Conservation (phyloP, 805 yeast species). For the Brettanomyces custersianus region DNA sequence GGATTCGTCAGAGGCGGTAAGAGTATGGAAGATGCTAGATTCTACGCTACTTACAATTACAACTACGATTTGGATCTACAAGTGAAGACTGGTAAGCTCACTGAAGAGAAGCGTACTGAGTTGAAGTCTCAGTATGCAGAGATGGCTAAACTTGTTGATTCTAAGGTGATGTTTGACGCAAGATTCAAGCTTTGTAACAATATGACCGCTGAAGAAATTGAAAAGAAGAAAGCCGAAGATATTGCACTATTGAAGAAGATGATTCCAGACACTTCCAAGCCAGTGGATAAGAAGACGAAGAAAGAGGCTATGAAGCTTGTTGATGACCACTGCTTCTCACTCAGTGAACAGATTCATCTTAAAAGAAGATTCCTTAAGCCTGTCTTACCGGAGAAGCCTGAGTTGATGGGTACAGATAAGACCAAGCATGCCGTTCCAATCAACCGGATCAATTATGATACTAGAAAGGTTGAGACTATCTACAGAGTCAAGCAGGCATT, state of each 20-base stretch:
- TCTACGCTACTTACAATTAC: slow-evolving; percentile 45
- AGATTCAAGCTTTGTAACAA: slow-evolving; percentile 30
- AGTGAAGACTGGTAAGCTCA: slow-evolving; percentile 26
- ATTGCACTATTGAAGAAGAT: slow-evolving; percentile 12
- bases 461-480: slow-evolving; percentile 41
- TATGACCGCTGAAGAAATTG: slow-evolving; percentile 27
- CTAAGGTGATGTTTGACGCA: slow-evolving; percentile 39
- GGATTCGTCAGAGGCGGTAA: slow-evolving; percentile 55
- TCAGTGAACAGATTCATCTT: slow-evolving; percentile 29
- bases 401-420: slow-evolving; percentile 18
- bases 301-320: slow-evolving; percentile 36
- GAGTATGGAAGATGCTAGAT: slow-evolving; percentile 44
- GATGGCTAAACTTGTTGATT: slow-evolving; percentile 34
- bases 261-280: slow-evolving; percentile 14
- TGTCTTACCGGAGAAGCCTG: slow-evolving; percentile 43
- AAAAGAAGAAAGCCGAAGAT: slow-evolving; percentile 13
- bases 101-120: slow-evolving; percentile 17
- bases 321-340: slow-evolving; percentile 27
- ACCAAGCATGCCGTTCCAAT: slow-evolving; percentile 43
- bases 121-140: slow-evolving; percentile 25
- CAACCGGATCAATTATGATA: slow-evolving; percentile 53
- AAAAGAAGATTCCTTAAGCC: slow-evolving; percentile 45
- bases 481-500: slow-evolving; percentile 48
- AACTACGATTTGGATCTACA: slow-evolving; percentile 34
- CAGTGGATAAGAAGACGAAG: slow-evolving; percentile 29